Conservation (phyloP, 2,329 filamentous ascomycete genomes). For the Tolypocladium album region DNA sequence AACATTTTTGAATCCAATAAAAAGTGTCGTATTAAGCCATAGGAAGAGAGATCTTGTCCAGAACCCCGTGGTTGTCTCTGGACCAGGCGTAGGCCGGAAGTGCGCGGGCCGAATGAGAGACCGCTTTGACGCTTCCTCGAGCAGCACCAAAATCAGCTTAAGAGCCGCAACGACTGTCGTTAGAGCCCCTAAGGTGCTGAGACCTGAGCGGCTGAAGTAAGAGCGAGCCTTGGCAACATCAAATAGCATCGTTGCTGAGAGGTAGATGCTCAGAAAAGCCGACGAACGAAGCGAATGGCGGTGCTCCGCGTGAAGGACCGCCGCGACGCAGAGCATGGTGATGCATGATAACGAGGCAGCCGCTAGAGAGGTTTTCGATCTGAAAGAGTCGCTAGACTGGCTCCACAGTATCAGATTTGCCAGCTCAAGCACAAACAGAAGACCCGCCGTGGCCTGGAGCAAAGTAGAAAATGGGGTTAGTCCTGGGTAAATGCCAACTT, state of each 20-base stretch:
- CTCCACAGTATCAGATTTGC: slow-evolving; percentile 12
- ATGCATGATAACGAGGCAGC: slow-evolving; percentile 15
- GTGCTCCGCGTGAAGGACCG: slow-evolving; percentile 20
- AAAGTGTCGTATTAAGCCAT: slow-evolving; percentile 16
- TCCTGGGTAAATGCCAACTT: not conserved
- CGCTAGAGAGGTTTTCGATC: slow-evolving; percentile 13
- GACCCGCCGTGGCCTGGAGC: slow-evolving; percentile 8
- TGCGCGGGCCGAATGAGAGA: not conserved
- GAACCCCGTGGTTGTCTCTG: slow-evolving; percentile 13
- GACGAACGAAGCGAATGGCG: slow-evolving; percentile 26
- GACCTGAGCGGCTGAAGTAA: slow-evolving; percentile 4
- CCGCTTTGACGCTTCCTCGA: slow-evolving; percentile 20
- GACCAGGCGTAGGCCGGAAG: not conserved
- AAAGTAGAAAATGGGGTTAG: not conserved
- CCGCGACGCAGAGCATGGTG: slow-evolving; percentile 10
- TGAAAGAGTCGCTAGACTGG: slow-evolving; percentile 1
- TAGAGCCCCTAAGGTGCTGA: slow-evolving; percentile 13
- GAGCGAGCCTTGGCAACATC: slow-evolving; percentile 26
- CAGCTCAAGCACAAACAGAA: slow-evolving; percentile 17
- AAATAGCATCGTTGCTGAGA: slow-evolving; percentile 27
- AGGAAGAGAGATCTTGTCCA: slow-evolving; percentile 14
- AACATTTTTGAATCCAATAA: slow-evolving; percentile 19
- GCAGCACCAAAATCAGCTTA: slow-evolving; percentile 21
- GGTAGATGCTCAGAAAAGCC: slow-evolving; percentile 24
- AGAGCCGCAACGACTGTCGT: slow-evolving; percentile 18